Base-by-base conservation (phyloP, 2,329 filamentous ascomycete genomes). In the Fusarium euwallaceae region DNA sequence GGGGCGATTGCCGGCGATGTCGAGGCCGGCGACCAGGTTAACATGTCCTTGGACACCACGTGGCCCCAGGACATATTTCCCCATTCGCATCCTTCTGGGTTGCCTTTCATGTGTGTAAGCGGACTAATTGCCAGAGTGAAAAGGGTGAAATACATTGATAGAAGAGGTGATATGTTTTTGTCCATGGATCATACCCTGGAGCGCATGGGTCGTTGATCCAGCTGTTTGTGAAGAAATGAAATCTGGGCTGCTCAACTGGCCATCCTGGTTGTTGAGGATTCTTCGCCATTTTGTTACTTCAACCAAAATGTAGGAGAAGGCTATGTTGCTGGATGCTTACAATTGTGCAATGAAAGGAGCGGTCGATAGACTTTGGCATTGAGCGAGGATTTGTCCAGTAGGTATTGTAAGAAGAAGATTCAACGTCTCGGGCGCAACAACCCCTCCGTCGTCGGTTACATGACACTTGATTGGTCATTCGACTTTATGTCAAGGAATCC, bases 41-140 rank as follows among this genome's bases (percentile, higher is more conserved):
- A 77, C 5, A 71, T 53, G 36, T 80, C 75, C 24, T 59, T 67
- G 62, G 84, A 87, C 4, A 83, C 86, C 4, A 86, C 86, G 77
- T 88, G 85, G 8, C 87, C 88, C 86, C 84, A 87, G 10, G 81
- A 83, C 48, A 85, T 82, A 69, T 82, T 80, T 3, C 79, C 82
- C 82, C 83, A 85, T 39, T 78, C 75, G 34, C 75, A 80, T 3
- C 73, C 76, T 5, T 77, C 73, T 4, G 82, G 82, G 51, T 83
- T 84, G 69, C 81, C 70, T 73, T 20, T 48, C 4, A 16, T 4
- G 10, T 16, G 36, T 3, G 43, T 56, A 34, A 27, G 48, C 48
- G 12, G 3, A 32, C 22, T 58, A 9, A n/a, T 22, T 14, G 27
- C 17, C 8, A 43, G 64, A 3, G 14, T 48, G 8, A 48, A 16